A percentile compares a stretch with the other conserved stretches of the same genome.
Conservation (phyloP, 805 yeast genomes). For the Limtongia smithiae region DNA sequence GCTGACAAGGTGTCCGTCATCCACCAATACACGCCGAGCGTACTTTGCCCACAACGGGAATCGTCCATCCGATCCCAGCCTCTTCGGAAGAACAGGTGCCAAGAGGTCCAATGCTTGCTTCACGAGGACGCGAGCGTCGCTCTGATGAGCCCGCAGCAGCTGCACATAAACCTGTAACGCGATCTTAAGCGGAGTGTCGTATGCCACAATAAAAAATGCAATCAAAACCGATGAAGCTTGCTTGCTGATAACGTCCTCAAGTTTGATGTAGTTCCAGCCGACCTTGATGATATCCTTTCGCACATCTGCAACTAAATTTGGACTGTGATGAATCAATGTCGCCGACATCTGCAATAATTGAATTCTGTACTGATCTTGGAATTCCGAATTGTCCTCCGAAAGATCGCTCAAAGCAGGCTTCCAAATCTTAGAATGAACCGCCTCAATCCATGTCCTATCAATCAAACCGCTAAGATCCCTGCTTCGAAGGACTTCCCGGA, state of each 20-base stretch:
- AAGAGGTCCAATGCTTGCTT: conserved; percentile 81
- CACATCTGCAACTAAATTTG: conserved; percentile 54
- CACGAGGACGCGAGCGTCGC: conserved; percentile 78
- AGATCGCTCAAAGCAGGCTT: conserved; percentile 44
- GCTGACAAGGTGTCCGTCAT: conserved; percentile 80
- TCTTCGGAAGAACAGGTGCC: conserved; percentile 55
- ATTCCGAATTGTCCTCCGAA: conserved; percentile 58
- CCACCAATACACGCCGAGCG: conserved; percentile 89
- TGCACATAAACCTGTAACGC: conserved; percentile 93
- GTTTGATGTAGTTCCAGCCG: conserved; percentile 87
- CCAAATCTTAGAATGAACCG: conserved; percentile 71
- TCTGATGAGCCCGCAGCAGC: conserved; percentile 73
- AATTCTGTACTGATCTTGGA: conserved; percentile 68
- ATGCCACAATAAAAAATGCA: conserved; percentile 77
- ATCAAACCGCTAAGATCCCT: conserved; percentile 51
- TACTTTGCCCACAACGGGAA: conserved; percentile 78
- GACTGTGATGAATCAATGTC: conserved; percentile 63
- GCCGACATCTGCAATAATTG: conserved; percentile 81
- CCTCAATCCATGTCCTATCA: conserved; percentile 56
- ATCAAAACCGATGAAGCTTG: conserved; percentile 91
- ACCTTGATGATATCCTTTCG: conserved; percentile 83
- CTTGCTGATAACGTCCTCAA: conserved; percentile 84
- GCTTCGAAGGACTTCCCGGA: conserved; percentile 51
- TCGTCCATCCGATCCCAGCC: conserved; percentile 20
- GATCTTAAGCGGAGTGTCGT: conserved; percentile 82